These are phyloP conservation scores for Annulohypoxylon stygium DNA, from an alignment of 495 filamentous ascomycete genomes.

Conservation along the genomic window DNA sequence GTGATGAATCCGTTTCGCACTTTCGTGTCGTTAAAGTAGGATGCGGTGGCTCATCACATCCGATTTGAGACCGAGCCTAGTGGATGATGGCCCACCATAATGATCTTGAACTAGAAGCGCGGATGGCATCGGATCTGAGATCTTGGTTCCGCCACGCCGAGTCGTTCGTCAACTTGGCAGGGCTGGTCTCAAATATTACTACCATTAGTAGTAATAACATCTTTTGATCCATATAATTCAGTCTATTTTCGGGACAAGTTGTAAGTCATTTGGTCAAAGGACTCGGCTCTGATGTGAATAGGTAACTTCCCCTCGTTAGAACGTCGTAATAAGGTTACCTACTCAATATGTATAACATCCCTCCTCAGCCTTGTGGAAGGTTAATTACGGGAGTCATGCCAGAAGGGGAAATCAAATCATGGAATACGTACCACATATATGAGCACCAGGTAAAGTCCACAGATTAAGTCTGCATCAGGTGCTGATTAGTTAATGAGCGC, in stretches of 20 bases:
- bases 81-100: neutral
- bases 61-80: neutral
- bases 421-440: neutral
- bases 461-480: neutral
- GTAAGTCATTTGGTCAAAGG: neutral
- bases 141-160: neutral
- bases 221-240: neutral
- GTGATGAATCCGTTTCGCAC: neutral
- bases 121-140: neutral
- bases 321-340: neutral
- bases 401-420: constrained; percentile 4
- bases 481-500: neutral
- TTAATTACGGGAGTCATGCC: neutral
- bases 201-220: neutral
- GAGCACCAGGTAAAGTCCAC: neutral
- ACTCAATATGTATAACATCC: neutral
- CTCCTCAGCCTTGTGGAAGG: neutral
- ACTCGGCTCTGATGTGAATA: neutral
- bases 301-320: neutral
- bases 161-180: neutral
- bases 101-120: neutral
- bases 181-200: neutral
- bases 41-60: neutral
- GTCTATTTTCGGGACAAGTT: neutral
- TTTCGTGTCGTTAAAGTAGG: neutral